Conservation (phyloP, 164 flowering plant genomes). For the Berberis thunbergii region DNA sequence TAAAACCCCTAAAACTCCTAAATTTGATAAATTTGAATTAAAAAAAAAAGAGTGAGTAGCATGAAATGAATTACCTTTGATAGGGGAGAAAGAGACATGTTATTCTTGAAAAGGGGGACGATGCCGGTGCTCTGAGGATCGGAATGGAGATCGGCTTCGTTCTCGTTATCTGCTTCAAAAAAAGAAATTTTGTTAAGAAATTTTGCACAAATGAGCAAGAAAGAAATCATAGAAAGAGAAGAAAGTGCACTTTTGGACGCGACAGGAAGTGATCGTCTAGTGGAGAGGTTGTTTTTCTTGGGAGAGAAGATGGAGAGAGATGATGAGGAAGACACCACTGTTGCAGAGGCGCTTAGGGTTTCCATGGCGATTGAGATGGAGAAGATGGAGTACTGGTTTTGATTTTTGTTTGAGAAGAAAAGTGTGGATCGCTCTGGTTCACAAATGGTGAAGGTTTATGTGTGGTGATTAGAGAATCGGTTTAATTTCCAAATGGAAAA, state of each 20-base stretch:
- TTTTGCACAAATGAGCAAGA: neutral
- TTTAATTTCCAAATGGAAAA: too few species aligned
- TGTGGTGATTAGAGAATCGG: too few species aligned
- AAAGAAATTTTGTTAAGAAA: neutral
- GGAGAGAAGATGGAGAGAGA: slow-evolving; percentile 43
- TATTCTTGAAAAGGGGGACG: slow-evolving; percentile 31
- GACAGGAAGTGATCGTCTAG: slow-evolving; percentile 14
- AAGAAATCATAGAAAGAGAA: neutral
- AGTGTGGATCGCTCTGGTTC: neutral
- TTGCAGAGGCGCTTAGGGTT: slow-evolving; percentile 25
- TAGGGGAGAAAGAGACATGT: slow-evolving; percentile 25
- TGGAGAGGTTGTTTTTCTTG: slow-evolving; percentile 14
- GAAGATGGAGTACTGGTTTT: neutral
- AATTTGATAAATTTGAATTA: too few species aligned
- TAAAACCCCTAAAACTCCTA: too few species aligned
- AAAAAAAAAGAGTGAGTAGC: too few species aligned
- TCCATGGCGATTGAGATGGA: slow-evolving; percentile 27
- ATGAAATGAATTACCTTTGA: slow-evolving; percentile 32
- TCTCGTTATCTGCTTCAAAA: slow-evolving; percentile 11
- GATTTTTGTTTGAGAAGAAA: neutral
- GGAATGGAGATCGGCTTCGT: slow-evolving; percentile 33
- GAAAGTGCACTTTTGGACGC: slow-evolving; percentile 38
- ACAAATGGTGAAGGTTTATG: neutral
- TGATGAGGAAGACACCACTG: slow-evolving; percentile 33
- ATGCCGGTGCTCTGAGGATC: slow-evolving; percentile 26